These are phyloP conservation scores for Blastobotrys muscicola DNA, from an alignment of 805 yeast species.

Conservation along the genomic window DNA sequence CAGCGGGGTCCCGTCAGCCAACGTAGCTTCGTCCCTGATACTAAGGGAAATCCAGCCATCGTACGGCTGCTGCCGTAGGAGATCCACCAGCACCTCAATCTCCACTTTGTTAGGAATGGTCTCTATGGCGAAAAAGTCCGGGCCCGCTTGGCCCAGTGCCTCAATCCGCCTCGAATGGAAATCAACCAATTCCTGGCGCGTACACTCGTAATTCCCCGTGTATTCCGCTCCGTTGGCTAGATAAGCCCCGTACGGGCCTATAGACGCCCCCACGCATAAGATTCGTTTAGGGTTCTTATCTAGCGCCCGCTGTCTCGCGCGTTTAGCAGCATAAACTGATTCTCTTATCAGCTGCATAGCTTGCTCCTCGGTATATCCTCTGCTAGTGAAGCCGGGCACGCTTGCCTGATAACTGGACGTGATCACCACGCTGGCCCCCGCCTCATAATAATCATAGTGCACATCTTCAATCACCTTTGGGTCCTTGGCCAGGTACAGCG, in stretches of 20 bases:
- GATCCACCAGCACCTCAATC: constrained; percentile 37
- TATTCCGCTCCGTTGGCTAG: constrained; percentile 64
- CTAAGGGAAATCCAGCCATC: constrained; percentile 37
- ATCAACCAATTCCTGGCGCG: constrained; percentile 30
- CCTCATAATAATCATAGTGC: constrained; percentile 40
- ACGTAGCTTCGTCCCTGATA: constrained; percentile 27
- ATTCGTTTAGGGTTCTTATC: neutral
- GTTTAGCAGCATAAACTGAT: constrained; percentile 21
- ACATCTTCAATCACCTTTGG: constrained; percentile 38
- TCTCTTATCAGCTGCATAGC: constrained; percentile 9
- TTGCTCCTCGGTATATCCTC: constrained; percentile 5
- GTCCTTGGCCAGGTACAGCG: constrained; percentile 37
- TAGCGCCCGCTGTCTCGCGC: constrained; percentile 16
- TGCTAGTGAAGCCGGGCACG: constrained; percentile 28
- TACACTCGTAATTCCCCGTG: constrained; percentile 50
- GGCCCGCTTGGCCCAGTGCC: constrained; percentile 29
- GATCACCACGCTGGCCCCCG: constrained; percentile 47
- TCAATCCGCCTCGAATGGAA: constrained; percentile 45
- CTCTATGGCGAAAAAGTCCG: constrained; percentile 55
- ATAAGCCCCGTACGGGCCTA: constrained; percentile 74
- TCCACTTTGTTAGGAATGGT: constrained; percentile 62
- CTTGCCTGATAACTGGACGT: constrained; percentile 58
- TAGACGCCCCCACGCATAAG: constrained; percentile 43
- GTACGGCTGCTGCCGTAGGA: constrained; percentile 37
- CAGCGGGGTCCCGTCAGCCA: constrained; percentile 46